phyloP scores from a whole-genome alignment of 192 early-diverging fungal species.

The Polychytrium aggregatum region DNA sequence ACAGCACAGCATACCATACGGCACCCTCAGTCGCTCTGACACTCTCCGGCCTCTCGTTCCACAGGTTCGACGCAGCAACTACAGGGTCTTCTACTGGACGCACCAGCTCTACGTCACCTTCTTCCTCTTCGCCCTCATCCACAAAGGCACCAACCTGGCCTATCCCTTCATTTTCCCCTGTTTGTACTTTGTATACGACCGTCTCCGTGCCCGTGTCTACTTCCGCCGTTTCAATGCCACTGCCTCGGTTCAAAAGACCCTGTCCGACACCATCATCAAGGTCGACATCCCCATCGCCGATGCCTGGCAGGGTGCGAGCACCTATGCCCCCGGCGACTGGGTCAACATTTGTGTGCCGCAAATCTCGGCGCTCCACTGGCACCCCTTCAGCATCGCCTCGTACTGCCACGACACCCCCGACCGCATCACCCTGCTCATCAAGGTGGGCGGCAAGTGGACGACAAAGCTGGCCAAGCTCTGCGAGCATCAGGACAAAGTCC shows the following conservation, averaged over 20 bases:
- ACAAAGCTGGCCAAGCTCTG: too few species aligned
- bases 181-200: constrained; percentile 12
- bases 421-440: not conserved
- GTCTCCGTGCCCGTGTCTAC: not conserved
- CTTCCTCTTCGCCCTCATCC: not conserved
- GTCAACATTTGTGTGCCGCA: constrained; percentile 4
- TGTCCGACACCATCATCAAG: not conserved
- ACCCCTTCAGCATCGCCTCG: constrained; percentile 12
- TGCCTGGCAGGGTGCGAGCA: not conserved
- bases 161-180: constrained; percentile 6
- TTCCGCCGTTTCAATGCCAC: too few species aligned
- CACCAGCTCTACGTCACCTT: constrained; percentile 14
- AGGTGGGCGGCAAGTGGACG: constrained; percentile 5
- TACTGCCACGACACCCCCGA: not conserved
- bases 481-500: too few species aligned
- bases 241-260: not conserved
- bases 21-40: too few species aligned
- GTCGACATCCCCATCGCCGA: constrained; percentile 1
- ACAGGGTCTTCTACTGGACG: constrained; percentile 7
- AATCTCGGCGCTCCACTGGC: constrained; percentile 3
- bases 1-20: too few species aligned
- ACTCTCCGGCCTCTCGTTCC: too few species aligned
- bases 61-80: constrained; percentile 7
- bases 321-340: constrained; percentile 13
- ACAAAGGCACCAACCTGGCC: not conserved